phyloP scores from a whole-genome alignment of 768 basidiomycete genomes.

The Boletus speciosus region DNA sequence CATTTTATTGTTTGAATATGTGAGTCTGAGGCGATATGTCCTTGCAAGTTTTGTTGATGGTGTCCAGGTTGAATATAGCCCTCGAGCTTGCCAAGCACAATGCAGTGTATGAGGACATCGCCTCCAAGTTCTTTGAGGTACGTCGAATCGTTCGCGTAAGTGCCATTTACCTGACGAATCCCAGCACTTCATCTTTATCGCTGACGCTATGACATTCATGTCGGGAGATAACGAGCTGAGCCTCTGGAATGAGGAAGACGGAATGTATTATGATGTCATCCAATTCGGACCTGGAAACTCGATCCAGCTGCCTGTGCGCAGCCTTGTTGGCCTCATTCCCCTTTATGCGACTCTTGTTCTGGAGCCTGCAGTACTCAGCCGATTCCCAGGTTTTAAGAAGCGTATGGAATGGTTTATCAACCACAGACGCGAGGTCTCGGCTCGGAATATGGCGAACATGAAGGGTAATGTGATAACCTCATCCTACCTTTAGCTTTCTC shows the following conservation, averaged over 20 bases:
- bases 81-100: conserved; percentile 98
- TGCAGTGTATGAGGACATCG: conserved; percentile 96
- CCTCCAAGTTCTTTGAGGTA: conserved; percentile 95
- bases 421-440: conserved; percentile 82
- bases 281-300: conserved; percentile 77
- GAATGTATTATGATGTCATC: conserved; percentile 98
- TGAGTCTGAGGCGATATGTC: conserved; percentile 31
- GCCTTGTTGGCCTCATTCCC: conserved; percentile 96
- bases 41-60: conserved; percentile 1
- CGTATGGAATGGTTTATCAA: conserved; percentile 98
- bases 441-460: conserved; percentile 96
- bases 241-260: conserved; percentile 95
- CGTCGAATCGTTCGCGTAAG: conserved; percentile 5
- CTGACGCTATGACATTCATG: conserved; percentile 96
- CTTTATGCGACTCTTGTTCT: conserved; percentile 93
- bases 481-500: not conserved
- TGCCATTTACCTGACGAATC: conserved; percentile 14
- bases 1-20: conserved; percentile 98
- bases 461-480: conserved; percentile 47
- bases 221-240: conserved; percentile 74
- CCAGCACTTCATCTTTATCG: conserved; percentile 96
- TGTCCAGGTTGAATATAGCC: conserved; percentile 85
- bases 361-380: conserved; percentile 83
- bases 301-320: conserved; percentile 90
- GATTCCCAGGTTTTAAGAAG: conserved; percentile 98